A percentile compares a stretch with the other conserved stretches of the same genome.
Conservation (phyloP, 140 eudicot genomes). For the Oenanthe javanica region DNA sequence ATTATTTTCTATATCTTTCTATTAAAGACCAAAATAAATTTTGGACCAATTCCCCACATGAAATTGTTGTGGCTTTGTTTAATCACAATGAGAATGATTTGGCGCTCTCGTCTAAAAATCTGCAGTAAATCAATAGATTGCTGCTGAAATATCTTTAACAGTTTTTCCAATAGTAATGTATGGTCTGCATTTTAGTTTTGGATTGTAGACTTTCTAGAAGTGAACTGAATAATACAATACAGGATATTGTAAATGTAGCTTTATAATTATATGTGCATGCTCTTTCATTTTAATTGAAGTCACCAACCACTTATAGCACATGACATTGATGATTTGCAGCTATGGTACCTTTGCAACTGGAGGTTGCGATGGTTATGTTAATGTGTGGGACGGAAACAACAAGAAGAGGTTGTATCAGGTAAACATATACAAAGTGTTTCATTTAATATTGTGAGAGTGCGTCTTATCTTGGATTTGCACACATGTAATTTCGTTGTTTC, state of each 20-base stretch:
- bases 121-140: not conserved
- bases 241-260: not conserved
- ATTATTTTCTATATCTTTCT: not conserved
- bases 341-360: conserved; percentile 98
- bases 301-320: not conserved
- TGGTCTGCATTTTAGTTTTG: not conserved
- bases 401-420: conserved; percentile 96
- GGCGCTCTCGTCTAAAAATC: not conserved
- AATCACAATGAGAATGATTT: not conserved
- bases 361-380: conserved; percentile 90
- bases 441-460: not conserved
- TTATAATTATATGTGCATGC: not conserved
- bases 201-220: not conserved
- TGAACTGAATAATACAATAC: not conserved
- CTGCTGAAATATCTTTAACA: not conserved
- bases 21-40: not conserved
- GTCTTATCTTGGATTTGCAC: not conserved
- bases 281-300: not conserved
- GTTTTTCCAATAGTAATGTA: not conserved
- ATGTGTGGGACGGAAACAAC: conserved; percentile 94
- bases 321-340: conserved; percentile 30
- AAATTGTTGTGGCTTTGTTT: not conserved
- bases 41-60: too few relatives aligned
- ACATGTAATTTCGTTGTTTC: not conserved
- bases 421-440: conserved; percentile 1